Base-by-base conservation (phyloP, 75 land plant genomes). In the Pinus taeda region DNA sequence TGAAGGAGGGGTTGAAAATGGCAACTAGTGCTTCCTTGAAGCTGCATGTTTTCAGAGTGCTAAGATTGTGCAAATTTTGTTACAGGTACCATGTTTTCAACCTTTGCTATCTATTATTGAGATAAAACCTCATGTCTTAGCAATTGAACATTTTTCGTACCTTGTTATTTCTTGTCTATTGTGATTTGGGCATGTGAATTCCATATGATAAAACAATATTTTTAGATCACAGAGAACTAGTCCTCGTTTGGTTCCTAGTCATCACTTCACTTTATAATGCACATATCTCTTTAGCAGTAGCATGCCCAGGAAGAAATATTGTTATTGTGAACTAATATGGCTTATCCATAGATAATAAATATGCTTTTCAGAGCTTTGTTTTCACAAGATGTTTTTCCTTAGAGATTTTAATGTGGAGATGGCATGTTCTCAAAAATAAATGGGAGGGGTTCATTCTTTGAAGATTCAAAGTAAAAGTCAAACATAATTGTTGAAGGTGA, bases 1-100 rank as follows among this genome's bases (percentile, higher is more conserved):
- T 22, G 98, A 95, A 61, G 92, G 96, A 7, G 98, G 98, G 72
- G 98, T 96, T n/a, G 98, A 95, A 57, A 95, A 95, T 86, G 98
- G 93, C n/a, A 93, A 95, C 74, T 96, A 95, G 75, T 95, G 98
- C 62, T 91, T 93, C 79, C 88, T 95, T 67, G 98, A 95, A 83
- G 98, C 98, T 26, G 89, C 98, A 29, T 82, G 98, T 56, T 95
- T 95, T 85, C 96, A 96, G 24, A 95, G 98, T 76, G 93, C 98
- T 8, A 96, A 95, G 66, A 93, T 95, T 79, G 98, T 95, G 2
- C 90, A 92, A 42, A 95, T 95, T 53, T 82, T 95, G 42, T 79
- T 95, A 61, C 98, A 95, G 92, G 98, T 93, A 85, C 74, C 9
- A 39, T 73, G 22, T 24, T 73, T 20, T 33, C 0, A 45, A 39